phyloP scores from a whole-genome alignment of 2,329 filamentous ascomycete species.

The Neonectria magnoliae region DNA sequence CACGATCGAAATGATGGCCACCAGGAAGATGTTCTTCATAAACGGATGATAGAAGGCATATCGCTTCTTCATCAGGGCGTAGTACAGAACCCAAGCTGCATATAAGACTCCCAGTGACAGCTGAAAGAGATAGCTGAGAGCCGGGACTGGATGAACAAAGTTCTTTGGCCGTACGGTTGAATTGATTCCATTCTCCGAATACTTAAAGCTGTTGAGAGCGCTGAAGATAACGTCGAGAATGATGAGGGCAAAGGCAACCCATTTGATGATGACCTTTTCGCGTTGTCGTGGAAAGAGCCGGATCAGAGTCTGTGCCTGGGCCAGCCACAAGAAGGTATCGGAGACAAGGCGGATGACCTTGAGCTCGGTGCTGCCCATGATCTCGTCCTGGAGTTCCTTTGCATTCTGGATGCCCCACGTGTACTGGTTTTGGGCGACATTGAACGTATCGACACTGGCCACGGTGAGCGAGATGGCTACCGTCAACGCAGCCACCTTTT shows the following conservation, averaged over 20 bases:
- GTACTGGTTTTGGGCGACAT: constrained; percentile 85
- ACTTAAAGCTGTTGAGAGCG: constrained; percentile 86
- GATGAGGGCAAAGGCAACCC: constrained; percentile 95
- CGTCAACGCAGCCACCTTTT: constrained; percentile 80
- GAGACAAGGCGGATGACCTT: constrained; percentile 93
- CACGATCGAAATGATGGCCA: constrained; percentile 80
- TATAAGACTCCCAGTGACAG: constrained; percentile 87
- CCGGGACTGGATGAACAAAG: constrained; percentile 91
- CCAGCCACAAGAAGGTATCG: constrained; percentile 96
- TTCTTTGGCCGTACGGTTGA: constrained; percentile 72
- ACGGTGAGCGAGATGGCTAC: constrained; percentile 90
- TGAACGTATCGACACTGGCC: constrained; percentile 90
- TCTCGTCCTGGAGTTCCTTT: constrained; percentile 75
- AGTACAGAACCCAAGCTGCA: constrained; percentile 93
- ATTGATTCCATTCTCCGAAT: constrained; percentile 60
- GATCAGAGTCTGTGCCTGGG: constrained; percentile 96
- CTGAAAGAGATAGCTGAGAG: constrained; percentile 90
- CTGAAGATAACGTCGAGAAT: constrained; percentile 90
- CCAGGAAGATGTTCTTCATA: constrained; percentile 88
- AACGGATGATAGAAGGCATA: constrained; percentile 91
- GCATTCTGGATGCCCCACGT: constrained; percentile 82
- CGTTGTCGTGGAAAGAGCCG: constrained; percentile 94
- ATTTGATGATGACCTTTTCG: constrained; percentile 98
- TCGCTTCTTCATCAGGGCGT: constrained; percentile 88
- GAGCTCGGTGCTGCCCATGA: constrained; percentile 86